These are phyloP conservation scores for Pyrenula aspistea DNA, from an alignment of 495 filamentous ascomycete genomes.

Conservation along the genomic window DNA sequence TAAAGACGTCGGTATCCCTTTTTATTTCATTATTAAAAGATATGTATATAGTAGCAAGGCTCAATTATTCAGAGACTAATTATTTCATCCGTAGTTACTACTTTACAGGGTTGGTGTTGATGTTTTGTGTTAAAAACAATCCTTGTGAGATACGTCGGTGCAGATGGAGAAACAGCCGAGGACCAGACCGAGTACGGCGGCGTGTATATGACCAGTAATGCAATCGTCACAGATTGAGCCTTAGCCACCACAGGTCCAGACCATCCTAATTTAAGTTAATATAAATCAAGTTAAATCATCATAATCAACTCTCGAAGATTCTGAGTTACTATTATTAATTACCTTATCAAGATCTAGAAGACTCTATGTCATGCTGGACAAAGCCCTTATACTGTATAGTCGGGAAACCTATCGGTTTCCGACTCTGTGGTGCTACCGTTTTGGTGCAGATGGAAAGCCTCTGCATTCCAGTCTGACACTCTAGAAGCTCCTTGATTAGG, in stretches of 20 bases:
- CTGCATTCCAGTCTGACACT: too few species aligned
- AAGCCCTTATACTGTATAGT: too few species aligned
- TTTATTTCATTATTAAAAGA: background rate
- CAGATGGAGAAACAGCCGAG: background rate
- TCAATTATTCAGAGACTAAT: background rate
- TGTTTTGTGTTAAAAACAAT: background rate
- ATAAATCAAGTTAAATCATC: too few species aligned
- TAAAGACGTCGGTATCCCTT: background rate
- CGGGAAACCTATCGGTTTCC: too few species aligned
- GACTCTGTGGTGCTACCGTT: too few species aligned
- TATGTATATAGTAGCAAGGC: background rate
- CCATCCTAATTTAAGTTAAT: too few species aligned
- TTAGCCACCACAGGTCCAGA: background rate
- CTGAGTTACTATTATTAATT: too few species aligned
- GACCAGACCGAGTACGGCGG: background rate
- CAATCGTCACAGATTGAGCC: background rate
- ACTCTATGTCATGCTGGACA: too few species aligned
- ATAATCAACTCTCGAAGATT: too few species aligned
- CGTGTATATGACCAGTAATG: background rate
- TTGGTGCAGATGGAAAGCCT: too few species aligned
- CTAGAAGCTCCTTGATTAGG: slow-evolving; percentile 11
- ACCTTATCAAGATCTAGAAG: slow-evolving; percentile 5
- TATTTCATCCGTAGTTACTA: background rate
- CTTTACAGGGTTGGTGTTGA: background rate
- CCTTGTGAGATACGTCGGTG: background rate